Base-by-base conservation (phyloP, 805 yeast species). In the Yamadazyma laniorum region DNA sequence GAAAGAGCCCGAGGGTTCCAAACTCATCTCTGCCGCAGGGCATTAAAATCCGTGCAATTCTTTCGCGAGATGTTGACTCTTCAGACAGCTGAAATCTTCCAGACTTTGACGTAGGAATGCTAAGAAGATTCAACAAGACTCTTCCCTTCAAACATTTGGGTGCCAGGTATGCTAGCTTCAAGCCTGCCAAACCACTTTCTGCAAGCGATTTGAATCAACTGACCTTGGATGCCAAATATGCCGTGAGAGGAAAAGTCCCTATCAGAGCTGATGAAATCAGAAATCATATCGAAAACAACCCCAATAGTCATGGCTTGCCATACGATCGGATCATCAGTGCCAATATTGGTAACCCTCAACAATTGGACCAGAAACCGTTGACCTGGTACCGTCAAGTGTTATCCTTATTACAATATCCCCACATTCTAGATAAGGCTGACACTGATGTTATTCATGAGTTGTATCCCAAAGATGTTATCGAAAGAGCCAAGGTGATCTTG, bases 281-380 rank as follows among this genome's bases (percentile, higher is more conserved):
- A 42, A 65, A 62, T 7, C 74, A 77, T 49, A 69, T 93, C 27
- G 44, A 50, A 16, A 57, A 60, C 8, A 58, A 65, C 29, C 65
- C 65, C 2, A 69, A 76, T 27, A 81, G 85, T 18, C 70, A 68
- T 14, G 77, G 85, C 4, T 66, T 88, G 47, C 95, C 95, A 1
- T 93, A 89, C 56, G 64, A 75, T 29, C 67, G 75, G 43, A 85
- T 93, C 52, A 84, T 95, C 57, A 82, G 79, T 53, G 93, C 96
- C 47, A 93, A 93, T 59, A 93, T 93, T 46, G 99, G 99, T 21
- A 93, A 93, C 59, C 99, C 99, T 2, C 99, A 93, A 63, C 98
- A 91, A 59, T 72, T 93, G 56, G 91, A 88, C 50, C 99, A 93
- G 62, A 75, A 81, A 53, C 99, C 99, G 1, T 71, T 93, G 51